A percentile compares a stretch with the other conserved stretches of the same genome.
phyloP scores from a whole-genome alignment of 2,329 filamentous ascomycete species.

The Ophiostoma sp. region DNA sequence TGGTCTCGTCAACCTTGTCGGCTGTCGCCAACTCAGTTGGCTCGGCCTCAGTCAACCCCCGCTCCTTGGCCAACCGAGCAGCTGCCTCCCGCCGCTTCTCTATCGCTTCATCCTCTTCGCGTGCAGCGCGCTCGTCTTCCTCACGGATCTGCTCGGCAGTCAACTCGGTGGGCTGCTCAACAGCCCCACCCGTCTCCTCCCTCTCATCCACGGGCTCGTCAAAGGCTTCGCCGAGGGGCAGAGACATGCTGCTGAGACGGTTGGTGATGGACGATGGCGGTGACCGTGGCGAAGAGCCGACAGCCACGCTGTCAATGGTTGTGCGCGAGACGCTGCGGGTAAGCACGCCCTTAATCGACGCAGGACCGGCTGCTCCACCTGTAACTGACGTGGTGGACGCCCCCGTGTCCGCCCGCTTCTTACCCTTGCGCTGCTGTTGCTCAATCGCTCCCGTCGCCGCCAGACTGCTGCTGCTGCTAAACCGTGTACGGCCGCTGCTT shows the following conservation, averaged over 20 bases:
- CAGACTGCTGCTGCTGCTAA: slow-evolving; percentile 50
- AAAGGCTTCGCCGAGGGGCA: slow-evolving; percentile 19
- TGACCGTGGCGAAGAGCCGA: slow-evolving; percentile 50
- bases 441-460: slow-evolving; percentile 67
- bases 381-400: slow-evolving; percentile 14
- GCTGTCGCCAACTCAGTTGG: background rate
- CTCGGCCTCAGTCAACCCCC: slow-evolving; percentile 43
- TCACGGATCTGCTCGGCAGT: slow-evolving; percentile 54
- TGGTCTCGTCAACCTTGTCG: background rate
- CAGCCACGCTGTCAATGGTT: slow-evolving; percentile 45
- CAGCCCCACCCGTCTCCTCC: slow-evolving; percentile 22
- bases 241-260: slow-evolving; percentile 28
- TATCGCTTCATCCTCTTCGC: slow-evolving; percentile 56
- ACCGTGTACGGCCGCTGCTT: slow-evolving; percentile 64
- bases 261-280: slow-evolving; percentile 40
- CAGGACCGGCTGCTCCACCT: background rate
- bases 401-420: slow-evolving; percentile 29
- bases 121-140: slow-evolving; percentile 54
- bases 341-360: slow-evolving; percentile 30
- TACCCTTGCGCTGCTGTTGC: slow-evolving; percentile 49
- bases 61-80: slow-evolving; percentile 50
- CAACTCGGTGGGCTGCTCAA: slow-evolving; percentile 35
- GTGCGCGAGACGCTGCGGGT: slow-evolving; percentile 60
- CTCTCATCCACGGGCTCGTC: background rate
- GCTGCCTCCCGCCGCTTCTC: slow-evolving; percentile 56